These are phyloP conservation scores for Apiospora saccharicola DNA, from an alignment of 2,329 filamentous ascomycete species.

Conservation along the genomic window DNA sequence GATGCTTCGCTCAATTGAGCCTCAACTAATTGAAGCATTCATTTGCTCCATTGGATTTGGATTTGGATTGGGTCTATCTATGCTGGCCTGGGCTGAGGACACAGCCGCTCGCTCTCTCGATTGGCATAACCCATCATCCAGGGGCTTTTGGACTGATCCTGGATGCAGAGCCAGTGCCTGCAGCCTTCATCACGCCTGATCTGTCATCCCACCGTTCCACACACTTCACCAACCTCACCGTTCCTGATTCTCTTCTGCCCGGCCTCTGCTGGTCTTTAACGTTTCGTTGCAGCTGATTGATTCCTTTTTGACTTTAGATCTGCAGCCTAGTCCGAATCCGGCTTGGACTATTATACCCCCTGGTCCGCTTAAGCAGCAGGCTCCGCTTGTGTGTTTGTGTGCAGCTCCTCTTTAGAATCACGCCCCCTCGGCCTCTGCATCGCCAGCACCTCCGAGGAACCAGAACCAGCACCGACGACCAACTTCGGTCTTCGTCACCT, in stretches of 20 bases:
- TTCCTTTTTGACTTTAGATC: slow-evolving; percentile 26
- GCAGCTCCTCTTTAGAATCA: neutral
- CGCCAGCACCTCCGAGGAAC: neutral
- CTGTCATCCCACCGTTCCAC: slow-evolving; percentile 7
- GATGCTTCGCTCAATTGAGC: neutral
- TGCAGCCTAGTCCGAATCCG: slow-evolving; percentile 25
- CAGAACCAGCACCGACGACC: neutral
- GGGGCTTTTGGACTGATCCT: neutral
- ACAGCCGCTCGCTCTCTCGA: neutral
- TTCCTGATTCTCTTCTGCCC: slow-evolving; percentile 12
- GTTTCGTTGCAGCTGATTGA: slow-evolving; percentile 28
- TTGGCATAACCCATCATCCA: neutral
- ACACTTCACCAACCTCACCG: slow-evolving; percentile 25
- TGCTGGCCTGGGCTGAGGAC: neutral
- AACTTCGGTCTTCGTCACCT: neutral
- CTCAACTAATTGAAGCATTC: neutral
- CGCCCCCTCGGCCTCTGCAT: slow-evolving; percentile 7
- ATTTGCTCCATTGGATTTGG: neutral
- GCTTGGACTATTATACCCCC: slow-evolving; percentile 1
- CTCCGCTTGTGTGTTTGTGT: slow-evolving; percentile 10
- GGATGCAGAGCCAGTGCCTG: neutral
- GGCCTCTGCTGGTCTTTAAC: neutral
- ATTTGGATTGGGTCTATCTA: neutral
- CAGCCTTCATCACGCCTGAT: neutral
- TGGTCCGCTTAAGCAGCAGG: slow-evolving; percentile 4